These are phyloP conservation scores for Lipomyces mesembrius DNA, from an alignment of 805 yeast genomes.

Conservation along the genomic window DNA sequence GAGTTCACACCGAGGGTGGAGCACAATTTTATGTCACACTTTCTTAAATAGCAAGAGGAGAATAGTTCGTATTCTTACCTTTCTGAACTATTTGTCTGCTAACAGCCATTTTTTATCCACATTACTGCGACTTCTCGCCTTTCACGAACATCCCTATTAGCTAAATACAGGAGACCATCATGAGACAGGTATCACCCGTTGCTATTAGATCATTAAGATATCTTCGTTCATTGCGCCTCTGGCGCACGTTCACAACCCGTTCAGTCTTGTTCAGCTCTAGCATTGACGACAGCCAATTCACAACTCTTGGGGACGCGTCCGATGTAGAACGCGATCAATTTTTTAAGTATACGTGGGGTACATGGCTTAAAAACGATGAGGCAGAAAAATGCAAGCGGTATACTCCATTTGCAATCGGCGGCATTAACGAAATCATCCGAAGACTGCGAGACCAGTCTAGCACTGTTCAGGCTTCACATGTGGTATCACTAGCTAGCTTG, in stretches of 20 bases:
- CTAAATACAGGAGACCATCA: background rate
- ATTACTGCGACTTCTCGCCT: background rate
- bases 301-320: slow-evolving; percentile 17
- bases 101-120: background rate
- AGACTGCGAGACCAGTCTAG: slow-evolving; percentile 32
- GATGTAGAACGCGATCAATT: slow-evolving; percentile 47
- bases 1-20: no score
- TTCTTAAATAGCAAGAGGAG: background rate
- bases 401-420: slow-evolving; percentile 81
- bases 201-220: background rate
- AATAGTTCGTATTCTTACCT: no score
- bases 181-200: background rate
- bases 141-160: background rate
- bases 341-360: slow-evolving; percentile 92
- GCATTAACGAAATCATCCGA: slow-evolving; percentile 54
- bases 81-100: background rate
- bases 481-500: slow-evolving; percentile 77
- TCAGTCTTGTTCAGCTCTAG: background rate
- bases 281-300: slow-evolving; percentile 16
- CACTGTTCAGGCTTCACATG: slow-evolving; percentile 43
- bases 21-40: no score
- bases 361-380: slow-evolving; percentile 85
- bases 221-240: background rate
- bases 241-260: slow-evolving; percentile 8
- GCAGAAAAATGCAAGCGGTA: slow-evolving; percentile 73